Conservation (phyloP, 345 rosid genomes). For the Arabis alpina region DNA sequence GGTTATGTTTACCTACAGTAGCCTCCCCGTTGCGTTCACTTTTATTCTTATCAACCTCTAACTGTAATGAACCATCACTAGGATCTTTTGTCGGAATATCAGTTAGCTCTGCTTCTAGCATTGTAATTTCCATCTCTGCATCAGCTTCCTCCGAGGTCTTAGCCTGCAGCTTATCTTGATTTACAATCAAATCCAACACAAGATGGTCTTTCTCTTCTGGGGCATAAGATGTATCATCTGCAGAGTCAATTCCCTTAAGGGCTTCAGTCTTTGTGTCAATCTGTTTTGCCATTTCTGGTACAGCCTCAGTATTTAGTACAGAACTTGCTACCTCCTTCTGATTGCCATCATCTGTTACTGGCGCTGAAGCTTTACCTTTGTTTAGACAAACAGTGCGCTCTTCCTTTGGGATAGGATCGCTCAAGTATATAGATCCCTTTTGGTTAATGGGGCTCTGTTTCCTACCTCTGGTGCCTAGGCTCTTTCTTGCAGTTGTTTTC, state of each 20-base stretch:
- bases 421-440: conserved; percentile 67
- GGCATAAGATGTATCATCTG: conserved; percentile 60
- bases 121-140: conserved; percentile 29
- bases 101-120: conserved; percentile 20
- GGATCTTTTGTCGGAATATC: conserved; percentile 33
- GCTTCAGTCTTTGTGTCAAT: conserved; percentile 34
- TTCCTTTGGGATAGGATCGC: conserved; percentile 42
- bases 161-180: conserved; percentile 42
- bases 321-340: conserved; percentile 42
- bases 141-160: conserved; percentile 30
- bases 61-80: conserved; percentile 29
- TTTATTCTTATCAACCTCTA: conserved; percentile 32
- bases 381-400: conserved; percentile 38
- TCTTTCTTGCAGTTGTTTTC: conserved; percentile 58
- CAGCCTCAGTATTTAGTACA: conserved; percentile 38
- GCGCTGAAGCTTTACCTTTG: conserved; percentile 34
- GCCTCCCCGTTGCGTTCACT: conserved; percentile 34
- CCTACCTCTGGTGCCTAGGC: conserved; percentile 63
- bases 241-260: conserved; percentile 20
- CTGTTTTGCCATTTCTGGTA: conserved; percentile 35
- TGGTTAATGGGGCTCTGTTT: conserved; percentile 43
- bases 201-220: conserved; percentile 52
- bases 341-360: conserved; percentile 34
- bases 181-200: conserved; percentile 32
- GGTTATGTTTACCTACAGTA: conserved; percentile 29